Evolutionary conservation across 2,329 filamentous ascomycete species (phyloP).

Genomic region (Hymenotorrendiella dingleyae): DNA sequence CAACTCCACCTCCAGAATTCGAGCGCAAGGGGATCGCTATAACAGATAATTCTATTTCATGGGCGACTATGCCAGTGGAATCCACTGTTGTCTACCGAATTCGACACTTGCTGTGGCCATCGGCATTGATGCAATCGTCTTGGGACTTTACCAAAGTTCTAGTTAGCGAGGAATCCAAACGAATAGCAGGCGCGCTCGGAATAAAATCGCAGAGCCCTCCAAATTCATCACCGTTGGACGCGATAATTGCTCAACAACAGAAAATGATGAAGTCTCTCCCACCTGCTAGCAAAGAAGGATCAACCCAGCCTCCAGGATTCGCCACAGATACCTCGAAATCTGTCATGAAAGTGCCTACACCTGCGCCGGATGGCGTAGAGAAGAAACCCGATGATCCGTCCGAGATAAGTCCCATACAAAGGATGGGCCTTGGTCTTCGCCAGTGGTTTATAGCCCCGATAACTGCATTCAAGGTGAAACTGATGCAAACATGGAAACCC

Average conservation of each 20-base stretch:
- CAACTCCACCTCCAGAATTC: conserved; percentile 52
- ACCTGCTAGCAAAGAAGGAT: conserved; percentile 18
- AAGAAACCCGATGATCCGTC: conserved; percentile 4
- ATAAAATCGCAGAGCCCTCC: conserved; percentile 28
- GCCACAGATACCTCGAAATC: conserved; percentile 13
- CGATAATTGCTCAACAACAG: conserved; percentile 21
- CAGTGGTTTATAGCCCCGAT: conserved; percentile 23
- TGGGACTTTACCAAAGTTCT: conserved; percentile 48
- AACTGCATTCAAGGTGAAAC: conserved; percentile 24
- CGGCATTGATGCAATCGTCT: conserved; percentile 42
- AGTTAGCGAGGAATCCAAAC: conserved; percentile 37
- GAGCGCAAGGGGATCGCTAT: conserved; percentile 50
- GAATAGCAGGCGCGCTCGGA: conserved; percentile 42
- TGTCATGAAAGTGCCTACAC: conserved; percentile 2
- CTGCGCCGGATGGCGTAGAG: conserved; percentile 1
- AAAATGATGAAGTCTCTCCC: conserved; percentile 19
- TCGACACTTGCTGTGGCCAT: conserved; percentile 48
- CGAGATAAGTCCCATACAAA: neutral
- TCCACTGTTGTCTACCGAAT: conserved; percentile 39
- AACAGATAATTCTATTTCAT: conserved; percentile 42
- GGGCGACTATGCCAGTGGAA: conserved; percentile 44
- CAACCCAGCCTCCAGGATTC: conserved; percentile 8
- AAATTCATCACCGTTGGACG: conserved; percentile 19
- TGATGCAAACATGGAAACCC: conserved; percentile 41
- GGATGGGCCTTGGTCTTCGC: conserved; percentile 11